Percentiles rank a stretch among this genome's conserved stretches.
Evolutionary conservation across 768 basidiomycete genomes (phyloP).

Genomic region (Lepiota venenata): DNA sequence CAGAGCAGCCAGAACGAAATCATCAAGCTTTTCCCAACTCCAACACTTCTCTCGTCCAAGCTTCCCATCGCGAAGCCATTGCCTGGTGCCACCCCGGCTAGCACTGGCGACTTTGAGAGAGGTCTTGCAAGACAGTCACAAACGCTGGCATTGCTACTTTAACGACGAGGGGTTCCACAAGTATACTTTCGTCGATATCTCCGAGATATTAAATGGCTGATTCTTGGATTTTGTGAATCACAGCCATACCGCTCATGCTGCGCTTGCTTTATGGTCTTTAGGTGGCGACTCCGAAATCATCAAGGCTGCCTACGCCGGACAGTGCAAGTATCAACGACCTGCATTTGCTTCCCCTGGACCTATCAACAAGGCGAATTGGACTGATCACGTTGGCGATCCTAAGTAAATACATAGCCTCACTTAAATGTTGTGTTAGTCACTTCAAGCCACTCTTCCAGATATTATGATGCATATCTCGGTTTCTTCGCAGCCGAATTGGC

Average conservation of each 20-base stretch:
- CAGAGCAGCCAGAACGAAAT: neutral
- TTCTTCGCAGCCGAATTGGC: conserved; percentile 48
- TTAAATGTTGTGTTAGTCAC: neutral
- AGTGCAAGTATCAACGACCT: conserved; percentile 32
- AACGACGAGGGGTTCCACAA: conserved; percentile 37
- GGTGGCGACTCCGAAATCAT: conserved; percentile 46
- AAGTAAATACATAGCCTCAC: conserved; percentile 30
- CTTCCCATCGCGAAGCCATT: conserved; percentile 14
- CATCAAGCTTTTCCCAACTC: conserved; percentile 4
- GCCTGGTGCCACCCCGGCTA: conserved; percentile 31
- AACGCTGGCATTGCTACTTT: conserved; percentile 54
- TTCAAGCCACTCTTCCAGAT: conserved; percentile 33
- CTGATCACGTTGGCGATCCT: conserved; percentile 54
- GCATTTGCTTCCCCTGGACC: conserved; percentile 38
- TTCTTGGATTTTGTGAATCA: conserved; percentile 15
- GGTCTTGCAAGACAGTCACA: conserved; percentile 47
- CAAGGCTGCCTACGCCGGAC: conserved; percentile 32
- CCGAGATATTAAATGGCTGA: conserved; percentile 23
- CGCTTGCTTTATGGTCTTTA: conserved; percentile 57
- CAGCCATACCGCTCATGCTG: conserved; percentile 54
- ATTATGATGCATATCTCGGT: conserved; percentile 51
- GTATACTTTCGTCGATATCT: conserved; percentile 17
- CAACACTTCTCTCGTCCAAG: neutral
- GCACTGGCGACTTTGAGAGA: conserved; percentile 36
- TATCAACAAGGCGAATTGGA: conserved; percentile 47